phyloP scores from a whole-genome alignment of 2,329 filamentous ascomycete genomes.

The Mycocentrospora acerina region DNA sequence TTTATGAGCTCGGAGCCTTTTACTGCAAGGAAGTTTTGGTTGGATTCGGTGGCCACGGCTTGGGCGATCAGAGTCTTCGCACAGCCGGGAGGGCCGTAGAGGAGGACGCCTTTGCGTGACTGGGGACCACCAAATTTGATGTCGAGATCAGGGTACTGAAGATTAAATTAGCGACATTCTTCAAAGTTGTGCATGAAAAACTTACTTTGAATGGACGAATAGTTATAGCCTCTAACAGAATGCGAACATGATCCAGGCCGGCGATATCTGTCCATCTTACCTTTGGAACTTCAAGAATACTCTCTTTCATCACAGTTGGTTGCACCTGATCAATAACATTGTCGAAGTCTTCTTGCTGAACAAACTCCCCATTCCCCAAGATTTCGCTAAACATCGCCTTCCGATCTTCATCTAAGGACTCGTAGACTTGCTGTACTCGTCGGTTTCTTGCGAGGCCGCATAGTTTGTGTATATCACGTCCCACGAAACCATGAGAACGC shows the following conservation, averaged over 20 bases:
- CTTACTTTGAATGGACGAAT: slow-evolving; percentile 59
- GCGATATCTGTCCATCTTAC: slow-evolving; percentile 87
- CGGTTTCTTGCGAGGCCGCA: slow-evolving; percentile 55
- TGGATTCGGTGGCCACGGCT: slow-evolving; percentile 85
- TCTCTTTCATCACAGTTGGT: slow-evolving; percentile 84
- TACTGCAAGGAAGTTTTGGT: slow-evolving; percentile 90
- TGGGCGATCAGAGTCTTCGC: slow-evolving; percentile 93
- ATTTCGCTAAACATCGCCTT: slow-evolving; percentile 23
- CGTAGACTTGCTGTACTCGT: slow-evolving; percentile 20
- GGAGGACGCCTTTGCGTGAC: slow-evolving; percentile 75
- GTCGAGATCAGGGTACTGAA: slow-evolving; percentile 38
- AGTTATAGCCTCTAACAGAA: slow-evolving; percentile 58
- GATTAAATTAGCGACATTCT: slow-evolving; percentile 4
- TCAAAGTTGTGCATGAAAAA: not conserved
- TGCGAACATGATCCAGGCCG: slow-evolving; percentile 75
- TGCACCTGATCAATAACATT: slow-evolving; percentile 68
- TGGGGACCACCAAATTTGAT: slow-evolving; percentile 37
- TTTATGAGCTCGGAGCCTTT: slow-evolving; percentile 92
- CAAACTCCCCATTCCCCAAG: slow-evolving; percentile 12
- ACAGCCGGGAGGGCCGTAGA: slow-evolving; percentile 92
- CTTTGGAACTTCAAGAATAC: slow-evolving; percentile 84
- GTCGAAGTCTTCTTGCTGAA: slow-evolving; percentile 57
- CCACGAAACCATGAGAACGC: slow-evolving; percentile 84
- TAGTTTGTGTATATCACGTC: slow-evolving; percentile 71
- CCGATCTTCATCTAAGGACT: slow-evolving; percentile 19